These are phyloP conservation scores for Fusarium scirpi DNA, from an alignment of 2,329 filamentous ascomycete genomes.

Conservation along the genomic window DNA sequence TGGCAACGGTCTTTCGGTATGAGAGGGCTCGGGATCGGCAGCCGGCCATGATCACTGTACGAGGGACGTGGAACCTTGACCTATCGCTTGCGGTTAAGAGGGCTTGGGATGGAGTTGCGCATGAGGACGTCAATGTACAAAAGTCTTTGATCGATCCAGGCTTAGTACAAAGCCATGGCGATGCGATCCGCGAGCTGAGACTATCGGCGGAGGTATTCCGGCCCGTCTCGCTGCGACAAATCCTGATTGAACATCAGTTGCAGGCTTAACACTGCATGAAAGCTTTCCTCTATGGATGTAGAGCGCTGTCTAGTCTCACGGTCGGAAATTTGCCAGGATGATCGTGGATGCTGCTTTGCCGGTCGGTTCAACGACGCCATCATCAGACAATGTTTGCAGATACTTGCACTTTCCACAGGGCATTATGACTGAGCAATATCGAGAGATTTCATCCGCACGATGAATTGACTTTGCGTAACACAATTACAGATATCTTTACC, in stretches of 20 bases:
- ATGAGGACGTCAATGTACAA: constrained; percentile 27
- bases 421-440: no score
- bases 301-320: no score
- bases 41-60: constrained; percentile 40
- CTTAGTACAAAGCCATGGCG: constrained; percentile 35
- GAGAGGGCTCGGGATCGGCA: constrained; percentile 33
- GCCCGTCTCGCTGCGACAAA: constrained; percentile 42
- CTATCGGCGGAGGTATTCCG: constrained; percentile 37
- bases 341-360: no score
- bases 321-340: no score
- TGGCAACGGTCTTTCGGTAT: constrained; percentile 46
- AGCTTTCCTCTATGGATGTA: no score
- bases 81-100: constrained; percentile 27
- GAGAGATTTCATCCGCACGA: no score
- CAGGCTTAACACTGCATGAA: no score
- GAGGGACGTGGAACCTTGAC: constrained; percentile 41
- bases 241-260: constrained; percentile 28
- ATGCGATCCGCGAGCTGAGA: constrained; percentile 43
- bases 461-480: no score
- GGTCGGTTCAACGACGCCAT: no score
- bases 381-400: no score
- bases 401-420: no score
- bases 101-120: constrained; percentile 45
- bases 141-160: constrained; percentile 32
- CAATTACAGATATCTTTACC: no score